These are phyloP conservation scores for Phytomonas sp. DNA, from an alignment of 208 protist genomes.

Conservation along the genomic window DNA sequence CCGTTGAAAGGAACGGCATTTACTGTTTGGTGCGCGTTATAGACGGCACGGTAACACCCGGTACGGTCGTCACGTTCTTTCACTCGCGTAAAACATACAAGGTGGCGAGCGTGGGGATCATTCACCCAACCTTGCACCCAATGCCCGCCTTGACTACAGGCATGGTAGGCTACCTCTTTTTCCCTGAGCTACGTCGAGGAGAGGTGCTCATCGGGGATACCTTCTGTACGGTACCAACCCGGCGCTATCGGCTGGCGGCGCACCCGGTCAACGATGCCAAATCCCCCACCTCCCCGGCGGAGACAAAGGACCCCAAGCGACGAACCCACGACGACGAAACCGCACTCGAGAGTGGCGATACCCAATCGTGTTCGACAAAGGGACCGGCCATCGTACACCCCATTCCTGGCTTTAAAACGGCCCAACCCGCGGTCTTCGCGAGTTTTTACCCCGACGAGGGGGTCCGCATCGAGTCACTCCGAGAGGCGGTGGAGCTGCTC, in stretches of 20 bases:
- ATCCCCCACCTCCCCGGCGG: neutral
- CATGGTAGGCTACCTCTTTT: constrained; percentile 95
- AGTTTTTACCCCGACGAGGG: constrained; percentile 93
- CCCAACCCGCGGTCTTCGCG: constrained; percentile 92
- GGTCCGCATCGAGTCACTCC: constrained; percentile 77
- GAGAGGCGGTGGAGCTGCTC: constrained; percentile 88
- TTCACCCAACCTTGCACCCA: constrained; percentile 87
- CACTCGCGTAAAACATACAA: constrained; percentile 62
- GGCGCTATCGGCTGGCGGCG: constrained; percentile 30
- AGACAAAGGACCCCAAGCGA: neutral
- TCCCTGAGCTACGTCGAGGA: constrained; percentile 62
- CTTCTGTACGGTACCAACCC: constrained; percentile 63
- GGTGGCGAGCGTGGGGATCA: constrained; percentile 90
- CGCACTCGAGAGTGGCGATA: neutral
- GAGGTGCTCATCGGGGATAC: constrained; percentile 95
- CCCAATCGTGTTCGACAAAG: neutral
- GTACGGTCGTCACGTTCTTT: constrained; percentile 57
- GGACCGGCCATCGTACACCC: constrained; percentile 16
- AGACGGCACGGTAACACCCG: constrained; percentile 84
- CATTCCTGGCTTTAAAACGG: constrained; percentile 61
- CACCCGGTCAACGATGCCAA: neutral
- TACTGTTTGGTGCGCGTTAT: constrained; percentile 84
- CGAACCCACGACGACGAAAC: neutral
- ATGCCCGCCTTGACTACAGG: constrained; percentile 78
- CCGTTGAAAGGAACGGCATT: constrained; percentile 21